Evolutionary conservation across 2,329 filamentous ascomycete genomes (phyloP), one percentile per base, ranked within the genome.

Genomic region (Cyphellophora attinorum): DNA sequence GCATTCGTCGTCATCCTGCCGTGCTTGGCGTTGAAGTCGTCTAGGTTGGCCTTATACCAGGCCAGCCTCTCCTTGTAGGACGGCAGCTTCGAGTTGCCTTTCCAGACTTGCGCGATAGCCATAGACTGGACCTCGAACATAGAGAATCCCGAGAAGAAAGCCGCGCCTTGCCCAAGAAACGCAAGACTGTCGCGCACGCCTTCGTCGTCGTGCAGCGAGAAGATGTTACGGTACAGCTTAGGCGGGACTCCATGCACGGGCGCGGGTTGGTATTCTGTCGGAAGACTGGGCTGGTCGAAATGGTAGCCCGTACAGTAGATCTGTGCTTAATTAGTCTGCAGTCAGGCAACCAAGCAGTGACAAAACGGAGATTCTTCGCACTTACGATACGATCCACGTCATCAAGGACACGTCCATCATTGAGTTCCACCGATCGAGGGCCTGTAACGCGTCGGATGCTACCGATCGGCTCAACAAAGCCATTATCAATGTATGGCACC

Each of bases 241-340:
- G 58, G 35, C 23, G 52, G 41, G 29, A 51, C 43, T 19, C 47
- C 35, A 3, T 41, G 29, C 33, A 41, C 6, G 37, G 39, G 17
- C 32, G 31, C 34, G 16, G 45, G 36, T 28, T 48, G 31, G 42
- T 49, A 45, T 38, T 50, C 41, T 11, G 37, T 18, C 11, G 48
- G 46, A n/a, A 52, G 46, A 25, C 53, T 47, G 23, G 44, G 45
- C 23, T 52, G 51, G 27, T 55, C 49, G 40, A 16, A 67, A 60
- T 47, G 62, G 53, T 32, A 55, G 0, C 78, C 78, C 0, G 78
- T 82, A 14, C 75, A 76, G 39, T 81, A 77, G 42, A 82, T 70
- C n/a, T n/a, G n/a, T n/a, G n/a, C n/a, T n/a, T n/a, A n/a, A n/a
- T n/a, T n/a, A n/a, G n/a, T n/a, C n/a, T n/a, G n/a, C n/a, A n/a